Evolutionary conservation across 306 rosid genomes (phyloP).

Genomic region (Pueraria montana): DNA sequence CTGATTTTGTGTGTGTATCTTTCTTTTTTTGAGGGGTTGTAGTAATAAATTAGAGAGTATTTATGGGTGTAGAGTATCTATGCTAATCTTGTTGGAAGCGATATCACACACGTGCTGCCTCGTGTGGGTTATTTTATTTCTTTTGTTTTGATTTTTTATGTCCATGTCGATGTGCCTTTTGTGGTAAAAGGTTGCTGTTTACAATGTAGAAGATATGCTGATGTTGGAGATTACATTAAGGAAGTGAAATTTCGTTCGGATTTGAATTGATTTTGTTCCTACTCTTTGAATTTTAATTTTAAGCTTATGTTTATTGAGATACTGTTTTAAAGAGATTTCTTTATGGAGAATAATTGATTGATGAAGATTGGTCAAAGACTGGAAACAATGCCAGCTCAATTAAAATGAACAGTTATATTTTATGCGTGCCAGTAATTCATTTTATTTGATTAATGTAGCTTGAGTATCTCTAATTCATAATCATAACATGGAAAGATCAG

Average conservation of each 20-base stretch:
- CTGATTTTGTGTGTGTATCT: not conserved
- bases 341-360: conserved; percentile 3
- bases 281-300: not conserved
- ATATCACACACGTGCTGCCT: conserved; percentile 60
- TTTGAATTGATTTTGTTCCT: not conserved
- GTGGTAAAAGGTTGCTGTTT: not conserved
- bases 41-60: conserved; percentile 16
- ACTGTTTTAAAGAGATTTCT: conserved; percentile 3
- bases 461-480: not conserved
- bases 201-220: not conserved
- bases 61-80: conserved; percentile 36
- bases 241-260: conserved; percentile 15
- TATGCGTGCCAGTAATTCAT: conserved; percentile 1
- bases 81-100: conserved; percentile 49
- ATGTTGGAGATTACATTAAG: conserved; percentile 6
- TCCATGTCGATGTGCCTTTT: not conserved
- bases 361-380: conserved; percentile 11
- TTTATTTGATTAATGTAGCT: not conserved
- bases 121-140: conserved; percentile 39
- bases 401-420: not conserved
- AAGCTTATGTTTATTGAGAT: not conserved
- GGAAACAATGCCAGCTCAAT: conserved; percentile 42
- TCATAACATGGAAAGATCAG: conserved; percentile 9
- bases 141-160: conserved; percentile 2
- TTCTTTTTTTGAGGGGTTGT: not conserved